Percentiles rank a stretch among this genome's conserved stretches.
Evolutionary conservation across 257 asterid species (phyloP).

Genomic region (Solanum peruvianum): DNA sequence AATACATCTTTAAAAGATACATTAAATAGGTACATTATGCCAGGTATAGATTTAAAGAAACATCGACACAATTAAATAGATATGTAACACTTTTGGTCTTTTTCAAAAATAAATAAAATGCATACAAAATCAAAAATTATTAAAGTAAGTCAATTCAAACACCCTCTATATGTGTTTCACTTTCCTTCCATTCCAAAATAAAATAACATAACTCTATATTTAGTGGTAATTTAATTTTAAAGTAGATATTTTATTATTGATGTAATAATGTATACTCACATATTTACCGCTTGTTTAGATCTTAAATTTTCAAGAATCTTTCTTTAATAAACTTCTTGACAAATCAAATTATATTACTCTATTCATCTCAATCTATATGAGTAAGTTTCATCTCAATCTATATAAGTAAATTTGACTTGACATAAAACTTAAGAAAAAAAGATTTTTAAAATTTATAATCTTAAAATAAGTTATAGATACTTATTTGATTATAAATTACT

Average conservation of each 20-base stretch:
- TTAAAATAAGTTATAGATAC: not conserved
- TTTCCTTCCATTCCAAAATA: not conserved
- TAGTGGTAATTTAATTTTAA: no score
- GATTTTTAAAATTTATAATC: not conserved
- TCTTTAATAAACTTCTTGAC: not conserved
- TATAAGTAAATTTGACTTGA: no score
- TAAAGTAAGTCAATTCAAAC: not conserved
- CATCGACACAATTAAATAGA: no score
- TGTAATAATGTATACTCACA: not conserved
- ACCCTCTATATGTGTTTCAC: not conserved
- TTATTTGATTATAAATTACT: no score
- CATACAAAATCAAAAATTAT: not conserved
- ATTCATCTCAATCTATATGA: not conserved
- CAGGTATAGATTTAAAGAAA: no score
- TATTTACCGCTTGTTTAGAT: not conserved
- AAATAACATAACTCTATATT: not conserved
- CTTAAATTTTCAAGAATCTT: no score
- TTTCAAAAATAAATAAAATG: no score
- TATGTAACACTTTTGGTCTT: not conserved
- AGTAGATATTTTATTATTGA: not conserved
- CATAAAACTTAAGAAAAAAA: no score
- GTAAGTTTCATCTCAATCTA: not conserved
- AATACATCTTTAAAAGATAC: no score
- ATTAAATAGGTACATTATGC: no score
- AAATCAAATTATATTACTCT: no score